Conservation (phyloP, 2,329 filamentous ascomycete genomes). For the Claviceps quebecensis region DNA sequence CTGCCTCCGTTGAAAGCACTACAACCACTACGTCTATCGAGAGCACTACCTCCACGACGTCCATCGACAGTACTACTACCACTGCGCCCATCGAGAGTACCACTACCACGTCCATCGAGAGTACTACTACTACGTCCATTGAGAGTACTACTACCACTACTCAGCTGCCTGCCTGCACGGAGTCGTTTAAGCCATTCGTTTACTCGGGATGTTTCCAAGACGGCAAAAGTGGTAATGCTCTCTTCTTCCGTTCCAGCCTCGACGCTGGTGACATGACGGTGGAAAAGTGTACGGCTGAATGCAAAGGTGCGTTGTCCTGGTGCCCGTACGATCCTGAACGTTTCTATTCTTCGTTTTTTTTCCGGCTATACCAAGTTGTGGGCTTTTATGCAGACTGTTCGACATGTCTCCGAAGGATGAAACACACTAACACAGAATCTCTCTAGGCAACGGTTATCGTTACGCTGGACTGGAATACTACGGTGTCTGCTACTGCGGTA, state of each 20-base stretch:
- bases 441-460: slow-evolving; percentile 31
- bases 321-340: background rate
- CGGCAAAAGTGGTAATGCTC: slow-evolving; percentile 18
- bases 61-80: too few relatives aligned
- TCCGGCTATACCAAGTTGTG: too few relatives aligned
- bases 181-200: slow-evolving; percentile 32
- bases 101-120: too few relatives aligned
- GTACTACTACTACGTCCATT: too few relatives aligned
- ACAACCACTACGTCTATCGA: too few relatives aligned
- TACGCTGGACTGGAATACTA: slow-evolving; percentile 38
- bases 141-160: too few relatives aligned
- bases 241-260: slow-evolving; percentile 27
- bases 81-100: too few relatives aligned
- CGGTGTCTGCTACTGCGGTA: slow-evolving; percentile 38
- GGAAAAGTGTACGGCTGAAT: slow-evolving; percentile 32
- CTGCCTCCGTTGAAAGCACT: too few relatives aligned
- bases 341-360: background rate
- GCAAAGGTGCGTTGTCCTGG: slow-evolving; percentile 27
- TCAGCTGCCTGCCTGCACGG: slow-evolving; percentile 29
- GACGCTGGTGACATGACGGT: slow-evolving; percentile 29
- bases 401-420: background rate
- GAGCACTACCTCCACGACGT: too few relatives aligned
- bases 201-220: slow-evolving; percentile 34
- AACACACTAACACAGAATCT: background rate
- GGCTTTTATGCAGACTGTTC: background rate